Evolutionary conservation across 495 filamentous ascomycete species (phyloP), one percentile per base, ranked within the genome.

Genomic region (Penicillium macrosclerotiorum): DNA sequence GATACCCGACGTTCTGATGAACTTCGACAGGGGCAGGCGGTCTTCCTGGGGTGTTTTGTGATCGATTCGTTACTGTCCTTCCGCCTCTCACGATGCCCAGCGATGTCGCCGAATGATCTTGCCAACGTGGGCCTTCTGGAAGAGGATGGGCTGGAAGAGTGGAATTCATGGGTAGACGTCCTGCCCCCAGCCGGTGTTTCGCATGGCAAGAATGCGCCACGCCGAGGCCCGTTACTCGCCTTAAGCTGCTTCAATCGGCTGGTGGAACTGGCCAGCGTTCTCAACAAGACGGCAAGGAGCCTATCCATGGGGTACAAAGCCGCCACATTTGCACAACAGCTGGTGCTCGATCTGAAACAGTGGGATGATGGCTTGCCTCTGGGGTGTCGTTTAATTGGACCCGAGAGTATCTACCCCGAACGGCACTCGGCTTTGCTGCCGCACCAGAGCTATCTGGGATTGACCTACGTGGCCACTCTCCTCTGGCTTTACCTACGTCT

Each of bases 81-180:
- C 20, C 74, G 79, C 12, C 61, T 83, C 5, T 67, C 63, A 0
- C 64, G 71, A 23, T 69, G 72, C 13, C 77, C 82, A 8, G 77
- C 79, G 48, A 66, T 89, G 34, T 68, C 63, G 26, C 46, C 69
- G 3, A 67, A 72, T 25, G 75, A 82, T 47, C 39, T 82, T 12
- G 48, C 56, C 8, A 45, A 62, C 3, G 54, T 78, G 24, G 68
- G 73, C 1, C 55, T 72, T 8, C 52, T 83, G 8, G 72, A 78
- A 46, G 81, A 86, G 59, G 80, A 84, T 59, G 84, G 81, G 5
- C 58, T 82, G 14, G 85, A 89, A 47, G 83, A 89, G 60, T 88
- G 84, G 85, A 81, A 84, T 47, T 79, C 78, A 2, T 89, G 84
- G 85, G 68, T 66, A 3, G 73, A 80, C 40, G 77, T 77, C 22